phyloP scores from a whole-genome alignment of 345 rosid genomes.

The Mangifera indica region DNA sequence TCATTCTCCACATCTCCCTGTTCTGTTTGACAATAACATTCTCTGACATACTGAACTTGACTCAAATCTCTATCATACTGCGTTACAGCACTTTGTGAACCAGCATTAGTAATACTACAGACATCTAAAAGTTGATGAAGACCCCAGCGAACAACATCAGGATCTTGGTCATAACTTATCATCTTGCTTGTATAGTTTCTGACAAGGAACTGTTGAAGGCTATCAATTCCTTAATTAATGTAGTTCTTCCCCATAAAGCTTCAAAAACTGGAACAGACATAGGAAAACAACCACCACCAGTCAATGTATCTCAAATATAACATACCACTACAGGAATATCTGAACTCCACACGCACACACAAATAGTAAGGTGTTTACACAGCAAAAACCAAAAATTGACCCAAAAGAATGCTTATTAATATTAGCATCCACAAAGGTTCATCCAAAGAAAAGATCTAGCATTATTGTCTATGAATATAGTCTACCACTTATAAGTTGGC shows the following conservation, averaged over 20 bases:
- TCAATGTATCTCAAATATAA: no score
- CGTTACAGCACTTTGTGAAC: conserved; percentile 48
- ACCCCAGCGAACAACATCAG: conserved; percentile 82
- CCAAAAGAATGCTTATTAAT: no score
- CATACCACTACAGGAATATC: no score
- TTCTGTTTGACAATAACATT: conserved; percentile 45
- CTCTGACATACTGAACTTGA: conserved; percentile 51
- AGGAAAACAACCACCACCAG: neutral
- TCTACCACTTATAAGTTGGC: no score
- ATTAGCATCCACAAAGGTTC: no score
- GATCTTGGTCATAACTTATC: conserved; percentile 49
- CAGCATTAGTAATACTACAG: conserved; percentile 54
- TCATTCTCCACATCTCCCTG: conserved; percentile 54
- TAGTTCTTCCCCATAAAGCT: conserved; percentile 1
- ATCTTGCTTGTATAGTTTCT: conserved; percentile 25
- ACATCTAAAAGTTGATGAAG: conserved; percentile 56
- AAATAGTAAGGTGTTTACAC: no score
- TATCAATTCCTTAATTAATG: neutral
- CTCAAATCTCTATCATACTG: conserved; percentile 42
- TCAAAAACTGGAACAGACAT: neutral
- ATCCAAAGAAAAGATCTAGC: no score
- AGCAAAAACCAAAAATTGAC: no score
- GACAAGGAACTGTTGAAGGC: neutral
- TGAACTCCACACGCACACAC: no score
- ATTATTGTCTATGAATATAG: no score